phyloP scores from a whole-genome alignment of 2,329 filamentous ascomycete genomes.

The Pyrenochaeta sp. region DNA sequence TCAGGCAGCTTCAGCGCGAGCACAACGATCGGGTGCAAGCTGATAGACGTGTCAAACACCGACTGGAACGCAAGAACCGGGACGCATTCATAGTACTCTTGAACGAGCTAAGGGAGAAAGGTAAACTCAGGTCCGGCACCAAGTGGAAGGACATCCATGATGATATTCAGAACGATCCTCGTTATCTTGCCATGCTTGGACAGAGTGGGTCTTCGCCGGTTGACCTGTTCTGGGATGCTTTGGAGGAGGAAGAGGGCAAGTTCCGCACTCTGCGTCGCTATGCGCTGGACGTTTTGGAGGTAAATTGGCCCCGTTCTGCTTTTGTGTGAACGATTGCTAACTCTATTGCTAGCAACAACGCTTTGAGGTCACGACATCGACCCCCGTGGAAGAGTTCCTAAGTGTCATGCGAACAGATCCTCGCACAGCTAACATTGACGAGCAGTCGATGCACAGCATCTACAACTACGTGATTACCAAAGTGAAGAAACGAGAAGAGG shows the following conservation, averaged over 20 bases:
- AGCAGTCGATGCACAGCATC: constrained; percentile 79
- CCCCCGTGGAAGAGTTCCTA: constrained; percentile 87
- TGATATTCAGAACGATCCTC: constrained; percentile 78
- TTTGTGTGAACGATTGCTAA: constrained; percentile 9
- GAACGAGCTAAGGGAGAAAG: constrained; percentile 74
- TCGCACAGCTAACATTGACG: constrained; percentile 86
- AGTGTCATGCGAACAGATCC: constrained; percentile 83
- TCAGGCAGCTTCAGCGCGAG: constrained; percentile 87
- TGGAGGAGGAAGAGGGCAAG: constrained; percentile 93
- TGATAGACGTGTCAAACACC: constrained; percentile 80
- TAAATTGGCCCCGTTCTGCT: constrained; percentile 58
- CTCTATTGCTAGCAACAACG: constrained; percentile 73
- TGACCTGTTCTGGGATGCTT: constrained; percentile 93
- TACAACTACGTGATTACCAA: constrained; percentile 91
- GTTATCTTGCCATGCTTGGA: constrained; percentile 84
- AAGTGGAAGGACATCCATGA: constrained; percentile 88
- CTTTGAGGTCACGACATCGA: constrained; percentile 88
- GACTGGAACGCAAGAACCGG: constrained; percentile 84
- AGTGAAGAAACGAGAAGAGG: constrained; percentile 80
- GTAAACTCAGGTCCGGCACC: constrained; percentile 86
- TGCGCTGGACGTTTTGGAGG: constrained; percentile 87
- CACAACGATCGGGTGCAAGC: constrained; percentile 92
- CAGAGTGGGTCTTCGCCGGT: constrained; percentile 85
- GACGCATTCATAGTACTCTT: constrained; percentile 82
- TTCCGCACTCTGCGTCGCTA: constrained; percentile 82